A percentile compares a stretch with the other conserved stretches of the same genome.
These are phyloP conservation scores for Diaporthe humulicola DNA, from an alignment of 2,329 filamentous ascomycete genomes.

Conservation along the genomic window DNA sequence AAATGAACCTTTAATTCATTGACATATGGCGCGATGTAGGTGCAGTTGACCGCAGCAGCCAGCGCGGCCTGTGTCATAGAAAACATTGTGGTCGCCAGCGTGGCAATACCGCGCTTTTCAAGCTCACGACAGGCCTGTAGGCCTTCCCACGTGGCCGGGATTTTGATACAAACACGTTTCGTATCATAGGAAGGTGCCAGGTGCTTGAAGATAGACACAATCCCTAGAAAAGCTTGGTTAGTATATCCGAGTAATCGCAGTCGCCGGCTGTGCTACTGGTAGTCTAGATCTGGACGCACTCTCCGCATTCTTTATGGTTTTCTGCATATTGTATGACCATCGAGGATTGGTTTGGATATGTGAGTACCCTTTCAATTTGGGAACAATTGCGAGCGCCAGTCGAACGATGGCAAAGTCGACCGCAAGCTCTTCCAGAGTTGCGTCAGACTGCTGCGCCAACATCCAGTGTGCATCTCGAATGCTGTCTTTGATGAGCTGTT, in stretches of 20 bases:
- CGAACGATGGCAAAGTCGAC: constrained; percentile 70
- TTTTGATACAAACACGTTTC: constrained; percentile 71
- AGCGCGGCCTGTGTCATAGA: constrained; percentile 71
- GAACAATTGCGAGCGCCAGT: constrained; percentile 64
- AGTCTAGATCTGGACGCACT: constrained; percentile 52
- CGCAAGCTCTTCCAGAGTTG: constrained; percentile 61
- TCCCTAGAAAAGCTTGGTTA: constrained; percentile 54
- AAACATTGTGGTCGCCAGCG: constrained; percentile 74
- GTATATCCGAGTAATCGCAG: not conserved
- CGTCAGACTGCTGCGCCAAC: constrained; percentile 48
- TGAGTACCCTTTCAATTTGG: constrained; percentile 63
- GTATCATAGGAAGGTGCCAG: constrained; percentile 59
- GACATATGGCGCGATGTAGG: constrained; percentile 75
- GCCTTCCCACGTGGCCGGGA: constrained; percentile 74
- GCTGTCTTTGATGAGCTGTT: constrained; percentile 53
- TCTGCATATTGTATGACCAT: constrained; percentile 62
- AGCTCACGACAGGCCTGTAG: constrained; percentile 69
- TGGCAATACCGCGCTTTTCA: constrained; percentile 66
- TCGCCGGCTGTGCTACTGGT: not conserved
- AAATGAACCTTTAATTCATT: constrained; percentile 76
- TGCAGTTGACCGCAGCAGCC: constrained; percentile 69
- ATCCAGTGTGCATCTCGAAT: constrained; percentile 50
- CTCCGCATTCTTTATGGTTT: constrained; percentile 63
- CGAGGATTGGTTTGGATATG: constrained; percentile 74
- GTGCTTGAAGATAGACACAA: constrained; percentile 61